A percentile compares a stretch with the other conserved stretches of the same genome.
phyloP scores from a whole-genome alignment of 257 asterid genomes.

The Henckelia pumila region DNA sequence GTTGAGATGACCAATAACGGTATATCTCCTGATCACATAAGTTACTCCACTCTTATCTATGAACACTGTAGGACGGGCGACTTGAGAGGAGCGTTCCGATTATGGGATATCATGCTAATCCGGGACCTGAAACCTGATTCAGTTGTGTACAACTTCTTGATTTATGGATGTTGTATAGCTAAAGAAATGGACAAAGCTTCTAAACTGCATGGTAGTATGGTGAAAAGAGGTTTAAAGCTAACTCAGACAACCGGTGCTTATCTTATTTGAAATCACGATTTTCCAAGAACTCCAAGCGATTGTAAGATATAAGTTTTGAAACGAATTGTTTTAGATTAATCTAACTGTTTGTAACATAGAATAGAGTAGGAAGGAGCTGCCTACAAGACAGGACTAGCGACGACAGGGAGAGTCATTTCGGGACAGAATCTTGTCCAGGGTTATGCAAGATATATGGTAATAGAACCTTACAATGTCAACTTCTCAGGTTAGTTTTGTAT shows the following conservation, averaged over 20 bases:
- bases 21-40: slow-evolving; percentile 65
- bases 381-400: background rate
- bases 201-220: slow-evolving; percentile 61
- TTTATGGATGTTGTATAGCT: slow-evolving; percentile 60
- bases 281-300: background rate
- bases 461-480: background rate
- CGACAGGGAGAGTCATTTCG: too few relatives aligned
- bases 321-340: background rate
- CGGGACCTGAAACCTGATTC: slow-evolving; percentile 66
- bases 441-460: background rate
- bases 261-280: slow-evolving; percentile 18
- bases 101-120: slow-evolving; percentile 72
- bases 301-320: slow-evolving; percentile 8
- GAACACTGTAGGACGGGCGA: slow-evolving; percentile 64
- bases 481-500: background rate
- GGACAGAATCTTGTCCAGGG: background rate
- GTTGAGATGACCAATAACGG: slow-evolving; percentile 58
- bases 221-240: slow-evolving; percentile 57
- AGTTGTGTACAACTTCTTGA: slow-evolving; percentile 69
- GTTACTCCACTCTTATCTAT: slow-evolving; percentile 64
- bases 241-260: slow-evolving; percentile 43
- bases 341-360: background rate
- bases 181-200: slow-evolving; percentile 62
- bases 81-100: slow-evolving; percentile 51
- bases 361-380: background rate